Base-by-base conservation (phyloP, 306 rosid genomes). In the Vicia sativa region DNA sequence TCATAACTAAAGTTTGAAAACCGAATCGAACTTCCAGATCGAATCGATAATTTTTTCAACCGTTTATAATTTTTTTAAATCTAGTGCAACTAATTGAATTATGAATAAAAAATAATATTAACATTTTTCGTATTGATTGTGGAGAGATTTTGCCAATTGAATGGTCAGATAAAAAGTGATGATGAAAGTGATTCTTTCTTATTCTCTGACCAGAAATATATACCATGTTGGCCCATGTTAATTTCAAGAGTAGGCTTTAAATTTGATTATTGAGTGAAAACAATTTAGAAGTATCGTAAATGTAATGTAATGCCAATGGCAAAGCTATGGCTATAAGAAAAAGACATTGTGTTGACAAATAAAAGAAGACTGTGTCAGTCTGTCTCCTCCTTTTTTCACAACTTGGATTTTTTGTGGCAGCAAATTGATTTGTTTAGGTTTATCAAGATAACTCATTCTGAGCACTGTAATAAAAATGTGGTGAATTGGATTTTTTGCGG, bases 121-220 rank as follows among this genome's bases (percentile, higher is more conserved):
- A 11, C 28, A 43, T 31, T 38, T 26, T 63, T 69, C 57, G 39
- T 77, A n/a, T 64, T 56, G 29, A 35, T 59, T 37, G 4, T 46
- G 11, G n/a, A 60, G 45, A 75, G 68, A 75, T 67, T 76, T 80
- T 72, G 76, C 72, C 67, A 71, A 37, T 81, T 6, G 60, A 80
- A 49, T 49, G 54, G 62, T 54, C 44, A 19, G 53, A 18, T 70
- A 19, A 77, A 74, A 66, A 62, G 21, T 54, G 44, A 71, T 37
- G 53, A 67, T 12, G 31, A 65, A 41, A 12, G 50, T 43, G 54
- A 68, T 64, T 44, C 78, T 58, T 38, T 50, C 60, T 59, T 59
- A 78, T 76, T 66, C 57, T 59, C 39, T 61, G 48, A 68, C 73
- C 49, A 39, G 42, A 64, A 67, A 63, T 53, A 49, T 26, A 73